These are phyloP conservation scores for Trichoderma reesei DNA, from an alignment of 495 filamentous ascomycete genomes.

Conservation along the genomic window DNA sequence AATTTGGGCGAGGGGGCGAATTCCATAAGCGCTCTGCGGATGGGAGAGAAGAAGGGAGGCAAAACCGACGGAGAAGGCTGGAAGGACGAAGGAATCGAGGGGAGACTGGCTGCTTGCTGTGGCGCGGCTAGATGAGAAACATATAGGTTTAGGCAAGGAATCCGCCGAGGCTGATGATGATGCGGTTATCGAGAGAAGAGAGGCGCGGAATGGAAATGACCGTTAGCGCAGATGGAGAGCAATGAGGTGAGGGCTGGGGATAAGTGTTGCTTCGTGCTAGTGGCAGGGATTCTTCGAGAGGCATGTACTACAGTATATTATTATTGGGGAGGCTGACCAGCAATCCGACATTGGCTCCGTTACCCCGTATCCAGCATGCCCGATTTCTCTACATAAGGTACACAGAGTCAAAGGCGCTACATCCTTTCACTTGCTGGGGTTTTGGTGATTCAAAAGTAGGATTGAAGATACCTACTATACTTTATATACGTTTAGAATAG, in stretches of 20 bases:
- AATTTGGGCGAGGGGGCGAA: slow-evolving; percentile 6
- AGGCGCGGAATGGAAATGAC: neutral
- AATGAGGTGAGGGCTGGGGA: neutral
- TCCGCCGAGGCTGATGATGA: neutral
- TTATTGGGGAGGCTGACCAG: neutral
- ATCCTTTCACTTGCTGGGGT: no score
- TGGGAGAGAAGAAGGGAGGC: neutral
- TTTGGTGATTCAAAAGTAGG: no score
- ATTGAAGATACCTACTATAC: no score
- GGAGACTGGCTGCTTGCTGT: neutral
- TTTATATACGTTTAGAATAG: no score
- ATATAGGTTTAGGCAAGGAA: neutral
- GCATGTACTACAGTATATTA: neutral
- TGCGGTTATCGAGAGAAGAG: neutral
- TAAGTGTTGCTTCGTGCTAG: neutral
- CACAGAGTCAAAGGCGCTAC: no score
- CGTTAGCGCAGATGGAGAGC: neutral
- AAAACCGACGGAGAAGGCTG: neutral
- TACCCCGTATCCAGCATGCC: no score
- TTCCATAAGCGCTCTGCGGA: slow-evolving; percentile 3
- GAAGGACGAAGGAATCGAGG: neutral
- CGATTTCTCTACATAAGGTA: no score
- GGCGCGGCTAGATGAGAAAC: neutral
- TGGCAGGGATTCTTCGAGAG: no score
- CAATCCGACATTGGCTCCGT: no score